Evolutionary conservation across 108 stramenopile genomes (phyloP).

Genomic region (Nitzschia palea): DNA sequence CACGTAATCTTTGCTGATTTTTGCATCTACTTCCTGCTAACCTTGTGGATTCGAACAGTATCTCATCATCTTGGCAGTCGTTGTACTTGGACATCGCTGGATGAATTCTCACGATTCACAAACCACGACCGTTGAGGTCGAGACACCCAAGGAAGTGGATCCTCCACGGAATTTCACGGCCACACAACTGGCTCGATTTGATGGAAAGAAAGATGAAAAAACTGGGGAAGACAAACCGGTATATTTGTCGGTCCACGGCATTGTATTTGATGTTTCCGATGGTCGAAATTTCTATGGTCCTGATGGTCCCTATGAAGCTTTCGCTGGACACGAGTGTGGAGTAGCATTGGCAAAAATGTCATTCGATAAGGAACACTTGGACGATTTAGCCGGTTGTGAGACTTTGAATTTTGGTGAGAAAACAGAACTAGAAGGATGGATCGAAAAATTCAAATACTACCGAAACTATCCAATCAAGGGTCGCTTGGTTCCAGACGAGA

Average conservation of each 20-base stretch:
- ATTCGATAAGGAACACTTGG: constrained; percentile 84
- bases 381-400: constrained; percentile 68
- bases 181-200: constrained; percentile 70
- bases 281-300: constrained; percentile 93
- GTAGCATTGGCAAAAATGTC: constrained; percentile 92
- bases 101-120: constrained; percentile 22
- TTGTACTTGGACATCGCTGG: constrained; percentile 31
- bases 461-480: constrained; percentile 91
- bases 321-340: constrained; percentile 96
- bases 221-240: constrained; percentile 81
- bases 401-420: constrained; percentile 83
- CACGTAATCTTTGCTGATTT: not conserved
- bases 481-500: constrained; percentile 66
- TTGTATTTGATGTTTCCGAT: constrained; percentile 92
- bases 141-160: constrained; percentile 47
- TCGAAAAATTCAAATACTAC: constrained; percentile 91
- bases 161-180: constrained; percentile 86
- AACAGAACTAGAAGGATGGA: constrained; percentile 85
- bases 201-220: constrained; percentile 71
- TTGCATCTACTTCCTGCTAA: constrained; percentile 5
- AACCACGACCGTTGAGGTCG: not conserved
- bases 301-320: constrained; percentile 87
- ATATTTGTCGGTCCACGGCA: constrained; percentile 88
- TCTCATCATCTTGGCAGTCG: constrained; percentile 31
- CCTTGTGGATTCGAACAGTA: constrained; percentile 43